Percentiles rank a stretch among this genome's conserved stretches.
Conservation (phyloP, 1,284 basidiomycete genomes). For the Austropuccinia psidii region DNA sequence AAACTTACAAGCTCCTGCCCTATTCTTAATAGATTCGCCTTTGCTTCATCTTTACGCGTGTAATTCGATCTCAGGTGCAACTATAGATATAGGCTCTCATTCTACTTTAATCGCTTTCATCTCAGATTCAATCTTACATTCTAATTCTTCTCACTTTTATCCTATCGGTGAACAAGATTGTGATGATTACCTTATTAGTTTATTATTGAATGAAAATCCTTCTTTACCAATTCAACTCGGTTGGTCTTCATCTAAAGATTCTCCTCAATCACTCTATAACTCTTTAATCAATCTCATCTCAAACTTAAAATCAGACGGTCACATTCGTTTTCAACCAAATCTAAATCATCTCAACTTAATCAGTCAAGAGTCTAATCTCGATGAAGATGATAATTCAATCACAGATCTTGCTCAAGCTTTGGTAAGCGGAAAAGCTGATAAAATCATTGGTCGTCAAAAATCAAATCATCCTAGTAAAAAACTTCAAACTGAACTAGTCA, state of each 20-base stretch:
- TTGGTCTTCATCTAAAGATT: neutral
- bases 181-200: conserved; percentile 31
- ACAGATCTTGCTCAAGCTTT: conserved; percentile 26
- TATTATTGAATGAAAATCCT: conserved; percentile 25
- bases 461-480: neutral
- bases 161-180: conserved; percentile 32
- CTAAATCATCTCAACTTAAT: conserved; percentile 7
- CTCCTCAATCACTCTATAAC: conserved; percentile 13
- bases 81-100: conserved; percentile 18
- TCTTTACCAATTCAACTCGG: conserved; percentile 29
- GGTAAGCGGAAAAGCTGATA: conserved; percentile 32
- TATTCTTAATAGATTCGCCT: conserved; percentile 11
- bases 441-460: conserved; percentile 12
- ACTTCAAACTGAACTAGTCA: conserved; percentile 21
- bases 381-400: conserved; percentile 19
- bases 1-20: conserved; percentile 27
- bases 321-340: conserved; percentile 31
- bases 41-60: conserved; percentile 22
- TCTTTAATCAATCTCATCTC: conserved; percentile 10
- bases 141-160: conserved; percentile 20
- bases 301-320: conserved; percentile 31
- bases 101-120: conserved; percentile 24
- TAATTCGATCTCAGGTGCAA: conserved; percentile 11
- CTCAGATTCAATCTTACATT: conserved; percentile 15
- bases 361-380: neutral